Conservation (phyloP, 148 eudicot species). For the Rheum nobile region DNA sequence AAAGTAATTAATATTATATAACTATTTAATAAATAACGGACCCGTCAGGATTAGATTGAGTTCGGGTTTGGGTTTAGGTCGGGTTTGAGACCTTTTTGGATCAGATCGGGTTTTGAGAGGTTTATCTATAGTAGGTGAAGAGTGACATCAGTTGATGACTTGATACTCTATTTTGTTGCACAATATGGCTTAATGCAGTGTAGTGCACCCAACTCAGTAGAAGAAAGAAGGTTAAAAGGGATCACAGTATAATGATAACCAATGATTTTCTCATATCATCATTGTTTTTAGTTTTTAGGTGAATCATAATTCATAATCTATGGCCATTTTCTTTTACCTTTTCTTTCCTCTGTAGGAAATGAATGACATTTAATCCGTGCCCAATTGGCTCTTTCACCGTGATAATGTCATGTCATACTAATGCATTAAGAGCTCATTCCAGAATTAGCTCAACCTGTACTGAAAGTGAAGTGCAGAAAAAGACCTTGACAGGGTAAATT, state of each 20-base stretch:
- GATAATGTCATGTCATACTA: background rate
- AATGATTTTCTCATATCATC: background rate
- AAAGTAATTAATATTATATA: no score
- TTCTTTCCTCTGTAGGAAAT: background rate
- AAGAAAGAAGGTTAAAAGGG: background rate
- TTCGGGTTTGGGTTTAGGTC: no score
- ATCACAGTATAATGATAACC: conserved; percentile 1
- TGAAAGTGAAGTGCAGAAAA: background rate
- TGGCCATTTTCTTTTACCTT: background rate
- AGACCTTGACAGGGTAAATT: no score
- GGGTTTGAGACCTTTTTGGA: no score
- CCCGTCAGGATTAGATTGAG: no score
- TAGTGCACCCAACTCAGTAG: background rate
- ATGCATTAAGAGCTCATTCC: background rate
- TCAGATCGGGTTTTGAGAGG: no score
- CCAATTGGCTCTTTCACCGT: background rate
- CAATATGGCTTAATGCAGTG: background rate
- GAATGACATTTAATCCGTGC: background rate
- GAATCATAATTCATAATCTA: background rate
- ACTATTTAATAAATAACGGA: no score
- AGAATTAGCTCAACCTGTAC: background rate
- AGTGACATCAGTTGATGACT: no score
- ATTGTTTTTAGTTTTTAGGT: background rate
- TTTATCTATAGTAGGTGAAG: no score
- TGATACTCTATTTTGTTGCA: background rate